Evolutionary conservation across 129 eudicot species (phyloP), one percentile per base, ranked within the genome.

Genomic region (Escallonia rubra): DNA sequence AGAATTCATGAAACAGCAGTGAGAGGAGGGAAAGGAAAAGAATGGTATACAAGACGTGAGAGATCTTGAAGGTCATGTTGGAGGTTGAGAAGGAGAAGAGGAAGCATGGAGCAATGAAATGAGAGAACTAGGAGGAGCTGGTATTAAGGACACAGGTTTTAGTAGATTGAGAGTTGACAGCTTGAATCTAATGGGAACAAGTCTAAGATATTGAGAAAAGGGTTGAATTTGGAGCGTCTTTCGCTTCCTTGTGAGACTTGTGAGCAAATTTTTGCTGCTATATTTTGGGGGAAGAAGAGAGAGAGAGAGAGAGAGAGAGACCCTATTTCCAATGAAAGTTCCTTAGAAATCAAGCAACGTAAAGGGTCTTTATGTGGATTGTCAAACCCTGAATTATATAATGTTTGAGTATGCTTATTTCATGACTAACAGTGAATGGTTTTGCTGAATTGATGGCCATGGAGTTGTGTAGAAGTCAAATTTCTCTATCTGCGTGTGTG

Each of bases 261-360:
- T 70, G 70, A 78, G 67, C 15, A 62, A 67, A 15, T 66, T 10
- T 63, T 70, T 74, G 75, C 64, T 69, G 41, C 10, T 23, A 12
- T 15, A 41, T 43, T 59, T 57, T 40, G 60, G 50, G 70, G 50
- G 64, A 66, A 70, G 59, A 65, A 69, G 79, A 73, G 67, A 71
- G 74, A 74, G 75, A 61, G 66, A 58, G 64, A 42, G 52, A 9
- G 68, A 13, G 63, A 65, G 64, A 78, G 69, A 59, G 77, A 58
- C 78, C 74, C 90, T 71, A 58, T 64, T 73, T 54, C 83, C 87
- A 57, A 78, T 75, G 77, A 78, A 72, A 57, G 83, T 85, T 72
- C 75, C 90, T 85, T 85, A 69, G 69, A 85, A 75, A 72, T 75
- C 82, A 85, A 85, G 90, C 75, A 72, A 85, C 68, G 68, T 72